Evolutionary conservation across 225 moss, liverwort and hornwort species (phyloP), one percentile per base, ranked within the genome.

Genomic region (Physcomitrellopsis africana): DNA sequence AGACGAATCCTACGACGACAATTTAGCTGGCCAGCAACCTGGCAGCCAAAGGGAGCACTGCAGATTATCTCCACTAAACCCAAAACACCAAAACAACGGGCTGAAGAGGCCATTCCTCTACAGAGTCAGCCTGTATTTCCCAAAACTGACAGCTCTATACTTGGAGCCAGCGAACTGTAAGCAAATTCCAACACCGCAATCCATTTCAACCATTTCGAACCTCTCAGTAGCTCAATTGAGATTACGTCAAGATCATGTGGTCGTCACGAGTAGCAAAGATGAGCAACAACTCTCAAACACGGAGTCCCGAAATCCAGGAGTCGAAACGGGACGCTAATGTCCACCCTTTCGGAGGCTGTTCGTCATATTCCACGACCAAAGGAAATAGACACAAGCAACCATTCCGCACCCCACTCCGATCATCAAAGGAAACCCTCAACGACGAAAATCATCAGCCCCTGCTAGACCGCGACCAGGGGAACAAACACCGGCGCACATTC

Each of bases 271-370:
- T 5, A 41, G 29, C 29, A 15, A 1, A 52, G 13, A 41, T 5
- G 9, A 63, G 54, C 46, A 62, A 65, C 79, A 68, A 13, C 64
- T 13, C 79, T 63, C 68, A 80, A 24, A 66, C 78, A 57, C 57
- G 23, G 15, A 51, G 67, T 67, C 63, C 81, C 81, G 71, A 42
- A 78, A 84, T 67, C 74, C 75, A 81, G 78, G 84, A 77, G 68
- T 52, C 75, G 74, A 78, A 78, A 72, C 78, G 62, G 75, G 75
- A 61, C 69, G 59, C 54, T 60, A 15, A 19, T 42, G 18, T 5
- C 19, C 37, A 65, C 45, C 20, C 17, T 52, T 52, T 16, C 46
- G 64, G 76, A 67, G 67, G 51, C 44, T 48, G 52, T 7, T 48
- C 49, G 37, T 48, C 59, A 59, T 20, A 6, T 37, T 58, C 41